Conservation (phyloP, 176 grass and related monocot species). For the Cenchrus fungigraminus region DNA sequence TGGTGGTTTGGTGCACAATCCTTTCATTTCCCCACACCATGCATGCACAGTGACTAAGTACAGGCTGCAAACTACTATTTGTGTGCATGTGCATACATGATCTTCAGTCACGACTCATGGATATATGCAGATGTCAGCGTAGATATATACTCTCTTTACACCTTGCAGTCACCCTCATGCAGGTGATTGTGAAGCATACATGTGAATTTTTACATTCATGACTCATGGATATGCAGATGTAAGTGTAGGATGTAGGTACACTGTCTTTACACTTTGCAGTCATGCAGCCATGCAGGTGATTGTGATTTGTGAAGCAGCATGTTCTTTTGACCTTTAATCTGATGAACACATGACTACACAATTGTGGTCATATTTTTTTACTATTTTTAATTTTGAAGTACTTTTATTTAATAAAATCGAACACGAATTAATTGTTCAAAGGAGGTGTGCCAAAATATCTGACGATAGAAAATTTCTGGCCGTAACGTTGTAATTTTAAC, state of each 20-base stretch:
- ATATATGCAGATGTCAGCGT: conserved; percentile 6
- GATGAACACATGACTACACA: neutral
- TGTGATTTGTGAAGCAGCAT: neutral
- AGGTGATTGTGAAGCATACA: neutral
- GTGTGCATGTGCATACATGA: neutral
- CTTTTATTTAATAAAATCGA: neutral
- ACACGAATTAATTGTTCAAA: conserved; percentile 12
- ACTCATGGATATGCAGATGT: neutral
- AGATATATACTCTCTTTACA: neutral
- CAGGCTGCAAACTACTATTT: conserved; percentile 8
- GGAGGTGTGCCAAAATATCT: neutral
- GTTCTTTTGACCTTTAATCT: too few species aligned
- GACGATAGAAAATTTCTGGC: neutral
- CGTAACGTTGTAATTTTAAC: neutral
- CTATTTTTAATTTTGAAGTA: neutral
- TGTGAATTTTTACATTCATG: neutral
- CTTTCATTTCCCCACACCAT: neutral
- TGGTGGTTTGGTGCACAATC: conserved; percentile 46
- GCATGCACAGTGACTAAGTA: conserved; percentile 2
- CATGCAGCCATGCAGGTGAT: neutral
- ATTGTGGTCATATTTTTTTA: neutral
- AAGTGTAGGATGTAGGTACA: neutral
- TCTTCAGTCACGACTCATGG: neutral
- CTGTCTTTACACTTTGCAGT: neutral
- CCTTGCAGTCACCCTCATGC: neutral